These are phyloP conservation scores for Yamadazyma scolyti DNA, from an alignment of 805 yeast species.

Conservation along the genomic window DNA sequence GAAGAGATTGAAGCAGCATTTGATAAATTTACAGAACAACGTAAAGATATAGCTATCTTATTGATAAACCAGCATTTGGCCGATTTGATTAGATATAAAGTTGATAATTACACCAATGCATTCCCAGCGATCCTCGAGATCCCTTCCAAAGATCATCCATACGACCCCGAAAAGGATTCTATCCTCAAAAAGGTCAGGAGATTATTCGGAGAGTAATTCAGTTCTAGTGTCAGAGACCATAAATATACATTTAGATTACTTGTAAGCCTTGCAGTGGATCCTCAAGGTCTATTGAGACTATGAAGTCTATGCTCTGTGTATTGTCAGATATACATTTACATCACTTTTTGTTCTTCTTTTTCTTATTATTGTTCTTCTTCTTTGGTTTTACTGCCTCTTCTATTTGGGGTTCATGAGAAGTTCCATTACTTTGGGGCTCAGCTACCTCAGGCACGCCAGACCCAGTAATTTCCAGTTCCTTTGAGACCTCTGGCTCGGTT, in stretches of 20 bases:
- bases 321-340: too few relatives aligned
- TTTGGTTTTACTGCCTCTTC: slow-evolving; percentile 3
- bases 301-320: too few relatives aligned
- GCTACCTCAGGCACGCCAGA: too few relatives aligned
- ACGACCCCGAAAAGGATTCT: slow-evolving; percentile 97
- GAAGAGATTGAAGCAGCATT: slow-evolving; percentile 76
- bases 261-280: too few relatives aligned
- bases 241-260: too few relatives aligned
- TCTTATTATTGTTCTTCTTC: slow-evolving; percentile 27
- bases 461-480: slow-evolving; percentile 6
- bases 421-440: too few relatives aligned
- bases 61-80: slow-evolving; percentile 94
- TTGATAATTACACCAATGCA: slow-evolving; percentile 82
- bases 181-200: slow-evolving; percentile 92
- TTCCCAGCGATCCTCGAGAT: slow-evolving; percentile 96
- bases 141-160: slow-evolving; percentile 98
- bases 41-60: slow-evolving; percentile 90
- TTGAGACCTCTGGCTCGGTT: slow-evolving; percentile 8
- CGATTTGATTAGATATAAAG: slow-evolving; percentile 76
- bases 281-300: too few relatives aligned
- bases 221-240: neutral
- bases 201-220: slow-evolving; percentile 88
- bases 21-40: slow-evolving; percentile 60
- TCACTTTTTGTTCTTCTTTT: slow-evolving; percentile 18
- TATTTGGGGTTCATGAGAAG: too few relatives aligned